phyloP scores from a whole-genome alignment of 306 rosid species.

The Vachellia collinsii region DNA sequence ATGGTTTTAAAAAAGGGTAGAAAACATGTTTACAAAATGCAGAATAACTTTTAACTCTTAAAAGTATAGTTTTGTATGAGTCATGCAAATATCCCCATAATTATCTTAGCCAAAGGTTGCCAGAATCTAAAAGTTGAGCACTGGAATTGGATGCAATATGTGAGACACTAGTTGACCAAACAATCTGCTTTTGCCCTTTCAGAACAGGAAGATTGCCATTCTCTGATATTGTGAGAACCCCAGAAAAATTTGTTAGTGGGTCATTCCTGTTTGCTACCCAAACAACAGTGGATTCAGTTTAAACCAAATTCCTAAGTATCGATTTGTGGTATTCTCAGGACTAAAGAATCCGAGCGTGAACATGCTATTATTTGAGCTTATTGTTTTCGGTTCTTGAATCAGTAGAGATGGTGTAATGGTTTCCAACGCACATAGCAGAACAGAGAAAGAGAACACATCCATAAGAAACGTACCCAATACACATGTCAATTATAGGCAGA shows the following conservation, averaged over 20 bases:
- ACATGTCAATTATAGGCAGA: neutral
- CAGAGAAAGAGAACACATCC: too few species aligned
- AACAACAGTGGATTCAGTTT: neutral
- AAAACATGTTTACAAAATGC: too few species aligned
- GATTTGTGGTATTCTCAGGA: slow-evolving; percentile 20
- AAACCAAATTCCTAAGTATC: slow-evolving; percentile 33
- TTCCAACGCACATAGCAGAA: too few species aligned
- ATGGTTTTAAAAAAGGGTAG: too few species aligned
- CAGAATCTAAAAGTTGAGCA: slow-evolving; percentile 28
- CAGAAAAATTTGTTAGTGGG: neutral
- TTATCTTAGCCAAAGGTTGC: neutral
- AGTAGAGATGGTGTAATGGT: too few species aligned
- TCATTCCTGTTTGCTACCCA: neutral
- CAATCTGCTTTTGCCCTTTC: slow-evolving; percentile 25
- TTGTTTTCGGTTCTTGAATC: neutral
- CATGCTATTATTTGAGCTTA: neutral
- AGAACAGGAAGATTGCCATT: slow-evolving; percentile 35
- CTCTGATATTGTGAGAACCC: neutral
- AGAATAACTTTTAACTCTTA: too few species aligned
- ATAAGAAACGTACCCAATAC: too few species aligned
- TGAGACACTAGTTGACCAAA: slow-evolving; percentile 46
- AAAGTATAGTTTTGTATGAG: too few species aligned
- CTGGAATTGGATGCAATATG: slow-evolving; percentile 8
- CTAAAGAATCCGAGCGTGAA: slow-evolving; percentile 1
- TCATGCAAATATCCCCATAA: too few species aligned